Base-by-base conservation (phyloP, 257 asterid genomes). In the Ajuga chamaepitys region DNA sequence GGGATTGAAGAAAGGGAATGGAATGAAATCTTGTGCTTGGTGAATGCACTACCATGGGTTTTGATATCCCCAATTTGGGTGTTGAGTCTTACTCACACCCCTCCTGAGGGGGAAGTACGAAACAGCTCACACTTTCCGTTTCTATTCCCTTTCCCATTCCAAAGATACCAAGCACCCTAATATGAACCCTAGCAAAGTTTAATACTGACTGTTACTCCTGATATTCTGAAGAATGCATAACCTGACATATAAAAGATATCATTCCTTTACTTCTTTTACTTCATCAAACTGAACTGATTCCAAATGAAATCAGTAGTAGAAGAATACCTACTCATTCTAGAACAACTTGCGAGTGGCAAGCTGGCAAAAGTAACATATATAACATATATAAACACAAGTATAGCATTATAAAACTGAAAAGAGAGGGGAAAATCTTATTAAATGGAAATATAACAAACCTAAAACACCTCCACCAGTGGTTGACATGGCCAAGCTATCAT, bases 381-480 rank as follows among this genome's bases (percentile, higher is more conserved):
- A 26, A 13, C 35, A 32, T 26, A 54, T 9, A 41, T 37, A n/a
- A n/a, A n/a, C n/a, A 26, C 51, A 46, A 60, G 48, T 25, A 66
- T 18, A 55, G 62, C 61, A 55, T 47, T 54, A 53, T 20, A 62
- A 12, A 65, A 34, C 16, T 13, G 3, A 26, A 14, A 40, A 46
- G 45, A 0, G 26, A 5, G 13, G 57, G 22, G 22, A 44, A 17
- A 47, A 9, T 20, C n/a, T 20, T 20, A 53, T 64, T 45, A 66
- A 70, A 45, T 73, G 51, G 44, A 21, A 63, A 76, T 68, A 57
- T 25, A 74, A 73, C 85, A 70, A 76, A 90, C 99, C 98, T 80
- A 94, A 75, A 70, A 85, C 72, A 48, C 99, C 99, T 66, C 96
- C 99, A 53, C 99, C 99, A 51, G 91, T 76, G 45, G 95, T 86